Evolutionary conservation across 768 basidiomycete genomes (phyloP), one percentile per base, ranked within the genome.

Genomic region (Phaeotremella skinneri): DNA sequence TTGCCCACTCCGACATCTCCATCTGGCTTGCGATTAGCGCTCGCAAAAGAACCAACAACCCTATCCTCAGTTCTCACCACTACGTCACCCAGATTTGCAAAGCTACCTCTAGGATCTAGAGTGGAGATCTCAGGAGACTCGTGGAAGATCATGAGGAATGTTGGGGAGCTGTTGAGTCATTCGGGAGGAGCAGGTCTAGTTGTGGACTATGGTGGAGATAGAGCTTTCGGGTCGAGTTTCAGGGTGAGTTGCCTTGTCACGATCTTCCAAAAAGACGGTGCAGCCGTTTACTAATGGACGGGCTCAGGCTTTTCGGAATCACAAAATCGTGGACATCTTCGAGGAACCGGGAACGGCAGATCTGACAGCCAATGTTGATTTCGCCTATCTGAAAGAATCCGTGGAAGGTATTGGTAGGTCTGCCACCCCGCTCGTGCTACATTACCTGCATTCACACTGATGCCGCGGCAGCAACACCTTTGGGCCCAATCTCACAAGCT

Each of bases 351-450:
- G 96, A 17, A 82, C 88, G 41, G 87, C 89, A 41, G 96, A 99
- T 76, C 78, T 98, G 48, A 99, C 96, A 0, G 86, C 88, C n/a
- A 96, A 98, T 70, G 94, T 99, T 49, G 93, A 99, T 78, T 98
- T 98, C 77, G 84, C 85, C 0, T 90, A 89, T 73, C 81, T 98
- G 47, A 82, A 83, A 70, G 91, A 96, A 78, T 85, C 89, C 0
- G 80, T 91, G 62, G 73, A 75, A 0, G 85, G 83, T 54, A 78
- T 84, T 2, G 88, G 90, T 89, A 58, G 26, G 83, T 74, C 21
- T 32, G 21, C 31, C 17, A 31, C 58, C 52, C 27, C 23, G 54
- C 27, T 62, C 37, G 37, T 20, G 43, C 27, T 25, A 17, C 11
- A 41, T 43, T n/a, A n/a, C n/a, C n/a, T n/a, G n/a, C n/a, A n/a